Base-by-base conservation (phyloP, 176 grass and related monocot species). In the Phragmites australis region DNA sequence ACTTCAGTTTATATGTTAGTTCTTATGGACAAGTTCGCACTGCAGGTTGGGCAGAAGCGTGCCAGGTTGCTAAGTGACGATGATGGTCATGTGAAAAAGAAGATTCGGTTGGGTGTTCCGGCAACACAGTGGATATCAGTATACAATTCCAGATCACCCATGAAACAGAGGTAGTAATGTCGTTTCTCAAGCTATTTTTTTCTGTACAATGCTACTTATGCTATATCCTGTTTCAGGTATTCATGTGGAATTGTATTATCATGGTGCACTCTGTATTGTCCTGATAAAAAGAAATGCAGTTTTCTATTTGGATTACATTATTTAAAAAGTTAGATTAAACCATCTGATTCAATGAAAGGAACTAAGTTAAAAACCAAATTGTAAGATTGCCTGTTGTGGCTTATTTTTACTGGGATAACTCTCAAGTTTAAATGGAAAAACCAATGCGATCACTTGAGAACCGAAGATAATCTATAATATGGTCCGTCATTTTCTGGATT, bases 71-170 rank as follows among this genome's bases (percentile, higher is more conserved):
- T n/a, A 84, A 81, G 73, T 47, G 85, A 96, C 69, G 93, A 90
- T 32, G 93, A 97, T 18, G 80, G 77, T 21, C 76, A 92, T 70
- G 82, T 62, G 30, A 92, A 53, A 81, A 97, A 97, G 85, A 96
- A 92, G 48, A 80, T 93, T 56, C 84, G 93, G 47, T 30, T 93
- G 23, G 93, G 93, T 58, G 69, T 60, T 56, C 93, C 93, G 3
- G 88, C 93, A 61, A 92, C 87, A 21, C 93, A 97, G 72, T 97
- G 93, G 93, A 97, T 97, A 78, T 96, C 93, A 31, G 93, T 96
- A 47, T 96, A 96, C 73, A 96, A 96, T 83, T 86, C 90, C 8
- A 84, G 90, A 58, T 54, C 69, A 48, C 87, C 93, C 26, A 96
- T 96, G 93, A 96, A 96, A 65, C 90, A 92, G 65, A 87, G 93